These are phyloP conservation scores for Rhizophagus clarus DNA, from an alignment of 192 early-diverging fungal species.

Conservation along the genomic window DNA sequence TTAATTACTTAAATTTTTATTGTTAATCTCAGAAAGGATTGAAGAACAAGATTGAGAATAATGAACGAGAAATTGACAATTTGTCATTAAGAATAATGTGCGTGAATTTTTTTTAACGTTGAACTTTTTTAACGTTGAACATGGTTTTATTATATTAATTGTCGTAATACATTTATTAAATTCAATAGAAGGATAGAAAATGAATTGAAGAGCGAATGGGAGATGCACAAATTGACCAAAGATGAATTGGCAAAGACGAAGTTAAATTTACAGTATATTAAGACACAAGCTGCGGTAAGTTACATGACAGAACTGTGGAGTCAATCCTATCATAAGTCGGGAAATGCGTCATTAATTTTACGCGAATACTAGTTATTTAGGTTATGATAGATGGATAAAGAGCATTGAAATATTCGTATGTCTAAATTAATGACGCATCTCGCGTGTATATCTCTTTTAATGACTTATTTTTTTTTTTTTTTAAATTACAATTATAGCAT, in stretches of 20 bases:
- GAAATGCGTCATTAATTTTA: too few relatives aligned
- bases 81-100: not conserved
- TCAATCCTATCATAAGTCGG: too few relatives aligned
- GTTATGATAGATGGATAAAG: too few relatives aligned
- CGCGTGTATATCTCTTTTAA: not conserved
- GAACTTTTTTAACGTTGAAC: not conserved
- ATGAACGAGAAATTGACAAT: slow-evolving; percentile 31
- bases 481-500: slow-evolving; percentile 15
- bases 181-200: slow-evolving; percentile 27
- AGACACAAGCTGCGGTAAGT: slow-evolving; percentile 54
- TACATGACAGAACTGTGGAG: not conserved
- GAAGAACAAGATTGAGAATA: slow-evolving; percentile 8
- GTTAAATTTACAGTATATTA: slow-evolving; percentile 51
- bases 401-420: too few relatives aligned
- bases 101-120: not conserved
- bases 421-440: not conserved
- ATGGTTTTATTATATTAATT: not conserved
- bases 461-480: not conserved
- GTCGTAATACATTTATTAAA: slow-evolving; percentile 12
- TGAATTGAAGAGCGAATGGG: slow-evolving; percentile 35
- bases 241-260: slow-evolving; percentile 54
- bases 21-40: slow-evolving; percentile 13
- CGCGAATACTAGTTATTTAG: too few relatives aligned
- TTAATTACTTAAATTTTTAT: not conserved
- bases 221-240: slow-evolving; percentile 40